Evolutionary conservation across 441 rosid genomes (phyloP).

Genomic region (Aleurites moluccanus): DNA sequence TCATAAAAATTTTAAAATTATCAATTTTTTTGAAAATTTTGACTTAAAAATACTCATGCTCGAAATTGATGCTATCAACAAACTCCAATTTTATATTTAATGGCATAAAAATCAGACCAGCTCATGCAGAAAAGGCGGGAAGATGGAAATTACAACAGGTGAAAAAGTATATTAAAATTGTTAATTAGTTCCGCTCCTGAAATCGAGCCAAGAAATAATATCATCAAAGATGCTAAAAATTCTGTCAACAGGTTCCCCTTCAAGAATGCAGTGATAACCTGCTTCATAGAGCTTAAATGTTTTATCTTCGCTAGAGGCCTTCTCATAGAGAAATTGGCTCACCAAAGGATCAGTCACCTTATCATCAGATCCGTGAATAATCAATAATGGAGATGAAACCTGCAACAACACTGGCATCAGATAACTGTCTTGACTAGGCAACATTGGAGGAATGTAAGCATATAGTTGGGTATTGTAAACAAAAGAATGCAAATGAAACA

Average conservation of each 20-base stretch:
- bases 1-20: too few relatives aligned
- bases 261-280: constrained; percentile 87
- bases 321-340: constrained; percentile 75
- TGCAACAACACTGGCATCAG: constrained; percentile 27
- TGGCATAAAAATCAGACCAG: not conserved
- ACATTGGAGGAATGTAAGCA: not conserved
- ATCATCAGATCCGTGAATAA: constrained; percentile 89
- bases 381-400: constrained; percentile 82
- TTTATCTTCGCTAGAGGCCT: constrained; percentile 77
- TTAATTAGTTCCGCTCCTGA: constrained; percentile 33
- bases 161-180: not conserved
- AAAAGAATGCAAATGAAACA: not conserved
- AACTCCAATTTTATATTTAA: too few relatives aligned
- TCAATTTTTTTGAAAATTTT: too few relatives aligned
- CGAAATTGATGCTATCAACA: too few relatives aligned
- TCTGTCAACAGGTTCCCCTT: constrained; percentile 83
- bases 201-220: constrained; percentile 76
- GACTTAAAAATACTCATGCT: too few relatives aligned
- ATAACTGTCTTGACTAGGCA: constrained; percentile 2
- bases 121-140: not conserved
- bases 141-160: not conserved
- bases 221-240: constrained; percentile 58
- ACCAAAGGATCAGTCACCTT: constrained; percentile 82
- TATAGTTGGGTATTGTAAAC: not conserved
- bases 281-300: constrained; percentile 79